Evolutionary conservation across 1,284 basidiomycete genomes (phyloP).

Genomic region (Tetrapyrgos nigripes): DNA sequence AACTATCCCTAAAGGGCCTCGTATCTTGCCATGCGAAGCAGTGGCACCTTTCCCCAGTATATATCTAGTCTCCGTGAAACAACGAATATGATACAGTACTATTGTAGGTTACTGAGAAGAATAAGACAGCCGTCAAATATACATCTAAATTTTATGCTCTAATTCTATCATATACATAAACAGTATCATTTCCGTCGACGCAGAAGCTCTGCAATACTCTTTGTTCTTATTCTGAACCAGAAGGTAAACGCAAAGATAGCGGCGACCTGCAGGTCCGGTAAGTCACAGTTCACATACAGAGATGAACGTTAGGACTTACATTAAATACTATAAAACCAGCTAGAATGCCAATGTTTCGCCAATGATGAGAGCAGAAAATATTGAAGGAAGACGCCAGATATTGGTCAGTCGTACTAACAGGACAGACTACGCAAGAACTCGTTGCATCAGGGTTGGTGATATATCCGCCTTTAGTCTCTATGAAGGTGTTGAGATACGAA

Average conservation of each 20-base stretch:
- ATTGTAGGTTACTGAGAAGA: too few relatives aligned
- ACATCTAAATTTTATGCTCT: too few relatives aligned
- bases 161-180: too few relatives aligned
- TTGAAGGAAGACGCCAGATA: constrained; percentile 51
- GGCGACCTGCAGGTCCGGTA: constrained; percentile 8
- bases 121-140: too few relatives aligned
- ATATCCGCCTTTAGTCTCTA: constrained; percentile 66
- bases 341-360: constrained; percentile 58
- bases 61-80: too few relatives aligned
- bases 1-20: too few relatives aligned
- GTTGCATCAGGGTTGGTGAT: constrained; percentile 64
- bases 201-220: constrained; percentile 1
- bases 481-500: constrained; percentile 60
- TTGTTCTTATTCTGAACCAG: constrained; percentile 16
- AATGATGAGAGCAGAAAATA: constrained; percentile 54
- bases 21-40: too few relatives aligned
- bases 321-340: constrained; percentile 53
- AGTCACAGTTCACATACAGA: background rate
- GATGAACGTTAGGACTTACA: constrained; percentile 38
- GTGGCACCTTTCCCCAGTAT: too few relatives aligned
- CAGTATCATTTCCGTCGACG: background rate
- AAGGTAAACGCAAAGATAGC: constrained; percentile 12
- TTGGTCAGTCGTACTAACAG: constrained; percentile 47
- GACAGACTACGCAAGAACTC: constrained; percentile 61
- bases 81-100: too few relatives aligned